These are phyloP conservation scores for Fusarium sublunatum DNA, from an alignment of 2,329 filamentous ascomycete species.

Conservation along the genomic window DNA sequence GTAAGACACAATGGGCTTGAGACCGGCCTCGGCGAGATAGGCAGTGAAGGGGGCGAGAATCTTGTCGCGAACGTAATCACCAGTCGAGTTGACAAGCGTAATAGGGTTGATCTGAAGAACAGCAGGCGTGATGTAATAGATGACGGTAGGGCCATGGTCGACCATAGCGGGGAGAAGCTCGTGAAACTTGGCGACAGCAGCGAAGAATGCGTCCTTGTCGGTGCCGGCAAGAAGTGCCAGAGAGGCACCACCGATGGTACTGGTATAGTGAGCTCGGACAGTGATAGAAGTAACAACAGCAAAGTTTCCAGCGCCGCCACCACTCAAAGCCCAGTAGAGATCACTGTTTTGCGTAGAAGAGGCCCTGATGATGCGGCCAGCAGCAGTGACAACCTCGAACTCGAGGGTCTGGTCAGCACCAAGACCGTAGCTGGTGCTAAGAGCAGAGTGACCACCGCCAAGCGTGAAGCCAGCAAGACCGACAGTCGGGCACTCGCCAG, in stretches of 20 bases:
- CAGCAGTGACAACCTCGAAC: slow-evolving; percentile 65
- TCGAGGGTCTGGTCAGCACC: slow-evolving; percentile 69
- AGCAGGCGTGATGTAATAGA: slow-evolving; percentile 49
- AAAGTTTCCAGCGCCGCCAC: slow-evolving; percentile 70
- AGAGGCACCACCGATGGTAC: slow-evolving; percentile 50
- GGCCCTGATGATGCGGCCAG: slow-evolving; percentile 61
- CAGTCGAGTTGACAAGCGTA: slow-evolving; percentile 58
- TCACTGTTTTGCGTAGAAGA: slow-evolving; percentile 61
- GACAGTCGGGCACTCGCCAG: slow-evolving; percentile 66
- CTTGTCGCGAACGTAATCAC: slow-evolving; percentile 51
- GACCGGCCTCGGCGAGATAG: slow-evolving; percentile 23
- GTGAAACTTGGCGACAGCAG: slow-evolving; percentile 41
- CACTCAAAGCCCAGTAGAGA: slow-evolving; percentile 72
- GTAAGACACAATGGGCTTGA: slow-evolving; percentile 31
- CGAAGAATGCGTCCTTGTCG: slow-evolving; percentile 33
- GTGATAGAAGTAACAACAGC: slow-evolving; percentile 68
- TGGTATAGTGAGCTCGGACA: slow-evolving; percentile 61
- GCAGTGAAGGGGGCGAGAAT: slow-evolving; percentile 53
- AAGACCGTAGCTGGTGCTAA: slow-evolving; percentile 67
- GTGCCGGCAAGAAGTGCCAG: slow-evolving; percentile 21
- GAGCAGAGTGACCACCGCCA: slow-evolving; percentile 65
- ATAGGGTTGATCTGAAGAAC: slow-evolving; percentile 58
- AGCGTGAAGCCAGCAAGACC: slow-evolving; percentile 70
- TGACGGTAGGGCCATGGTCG: slow-evolving; percentile 60
- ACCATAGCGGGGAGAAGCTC: slow-evolving; percentile 52